Conservation (phyloP, 805 yeast genomes). For the Zygosaccharomyces bisporus region DNA sequence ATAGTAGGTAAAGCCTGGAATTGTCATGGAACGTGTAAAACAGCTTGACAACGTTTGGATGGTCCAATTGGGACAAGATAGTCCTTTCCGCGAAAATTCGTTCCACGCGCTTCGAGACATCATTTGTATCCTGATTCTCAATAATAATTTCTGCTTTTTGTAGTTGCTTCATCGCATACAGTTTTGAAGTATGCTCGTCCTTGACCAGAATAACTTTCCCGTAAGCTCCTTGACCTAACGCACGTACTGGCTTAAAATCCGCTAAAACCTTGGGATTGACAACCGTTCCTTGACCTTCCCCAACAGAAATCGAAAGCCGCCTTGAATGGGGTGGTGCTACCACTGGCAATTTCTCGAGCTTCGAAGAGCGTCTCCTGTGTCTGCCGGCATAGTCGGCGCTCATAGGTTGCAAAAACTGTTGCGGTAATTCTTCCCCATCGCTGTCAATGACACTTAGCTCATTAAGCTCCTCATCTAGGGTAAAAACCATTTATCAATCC, state of each 20-base stretch:
- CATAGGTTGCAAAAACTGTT: constrained; percentile 4
- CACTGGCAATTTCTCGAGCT: constrained; percentile 29
- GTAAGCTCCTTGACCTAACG: constrained; percentile 82
- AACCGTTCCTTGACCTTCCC: constrained; percentile 4
- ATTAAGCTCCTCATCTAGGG: constrained; percentile 17
- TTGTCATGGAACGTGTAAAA: constrained; percentile 82
- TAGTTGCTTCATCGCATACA: constrained; percentile 84
- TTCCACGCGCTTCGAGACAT: constrained; percentile 50
- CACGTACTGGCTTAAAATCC: constrained; percentile 73
- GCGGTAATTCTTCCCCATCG: constrained; percentile 2
- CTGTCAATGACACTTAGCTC: constrained; percentile 16
- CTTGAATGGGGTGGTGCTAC: constrained; percentile 29
- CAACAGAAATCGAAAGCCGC: constrained; percentile 22
- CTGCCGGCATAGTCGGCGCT: constrained; percentile 9
- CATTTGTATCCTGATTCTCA: constrained; percentile 28
- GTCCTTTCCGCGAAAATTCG: constrained; percentile 78
- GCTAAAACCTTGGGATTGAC: constrained; percentile 17
- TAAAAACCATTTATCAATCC: constrained; percentile 10
- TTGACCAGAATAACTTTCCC: constrained; percentile 81
- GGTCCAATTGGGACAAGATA: constrained; percentile 65
- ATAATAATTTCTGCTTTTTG: constrained; percentile 77
- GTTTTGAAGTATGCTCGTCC: constrained; percentile 54
- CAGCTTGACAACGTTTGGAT: constrained; percentile 76
- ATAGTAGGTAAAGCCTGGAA: constrained; percentile 64
- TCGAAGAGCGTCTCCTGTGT: constrained; percentile 32